Base-by-base conservation (phyloP, 1,139 yeast species). In the Torulaspora pretoriensis region DNA sequence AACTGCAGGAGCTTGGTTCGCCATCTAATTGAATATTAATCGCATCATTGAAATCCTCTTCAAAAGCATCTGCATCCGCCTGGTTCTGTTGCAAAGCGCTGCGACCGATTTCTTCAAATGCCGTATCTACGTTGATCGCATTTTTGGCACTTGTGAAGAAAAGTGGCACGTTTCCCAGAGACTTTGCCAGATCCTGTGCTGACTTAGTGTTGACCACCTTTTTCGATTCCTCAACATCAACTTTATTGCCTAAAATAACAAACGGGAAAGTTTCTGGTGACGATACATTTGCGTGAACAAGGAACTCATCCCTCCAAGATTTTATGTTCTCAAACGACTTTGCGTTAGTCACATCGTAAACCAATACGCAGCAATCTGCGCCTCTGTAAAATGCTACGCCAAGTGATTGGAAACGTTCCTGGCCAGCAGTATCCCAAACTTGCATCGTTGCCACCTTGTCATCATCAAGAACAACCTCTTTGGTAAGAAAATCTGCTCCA, bases 351-450 rank as follows among this genome's bases (percentile, higher is more conserved):
- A 92, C 97, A 63, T 90, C 97, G 66, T 84, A 90, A 56, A 94
- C 95, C 51, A 92, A 75, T 8, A 92, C 97, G 68, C 98, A 92
- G 68, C 98, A 92, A 67, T 92, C 98, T 1, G 98, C 97, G 29
- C 98, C 98, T 57, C 98, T 75, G 68, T 92, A 92, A 66, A 92
- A 92, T 1, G 98, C 98, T 37, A 92, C 97, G 13, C 98, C 98
- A 52, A 92, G 74, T 49, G 95, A 83, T 69, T 92, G 98, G 73
- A 92, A 92, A 56, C 98, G 74, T 68, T 92, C 98, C 71, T 92
- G 98, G 25, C 98, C 98, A 2, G 98, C 98, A 35, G 98, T 92
- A 64, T 92, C 98, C 98, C 98, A 92, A 45, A 92, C 87, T 73
- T 92, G 96, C 72, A 83, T 75, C 3, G 89, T 81, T 13, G 84